These are phyloP conservation scores for Stephanodiscus minutulus DNA, from an alignment of 108 stramenopile genomes.

Conservation along the genomic window DNA sequence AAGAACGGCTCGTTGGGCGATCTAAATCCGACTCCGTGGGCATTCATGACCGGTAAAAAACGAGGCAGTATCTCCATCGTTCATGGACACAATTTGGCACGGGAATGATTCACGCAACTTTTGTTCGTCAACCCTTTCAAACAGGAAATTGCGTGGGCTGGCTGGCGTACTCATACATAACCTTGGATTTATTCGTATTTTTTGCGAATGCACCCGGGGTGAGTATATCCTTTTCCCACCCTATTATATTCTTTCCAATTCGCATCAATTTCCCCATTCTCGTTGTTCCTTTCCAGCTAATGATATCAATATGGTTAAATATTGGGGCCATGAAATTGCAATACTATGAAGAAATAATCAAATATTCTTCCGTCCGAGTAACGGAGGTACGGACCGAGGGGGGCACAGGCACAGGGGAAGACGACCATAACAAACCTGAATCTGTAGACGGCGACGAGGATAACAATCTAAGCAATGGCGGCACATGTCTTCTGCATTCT, in stretches of 20 bases:
- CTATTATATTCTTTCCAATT: not conserved
- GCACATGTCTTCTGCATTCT: not conserved
- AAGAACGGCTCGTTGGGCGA: slow-evolving; percentile 52
- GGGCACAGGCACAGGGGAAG: not conserved
- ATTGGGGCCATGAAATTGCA: slow-evolving; percentile 69
- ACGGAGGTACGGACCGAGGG: not conserved
- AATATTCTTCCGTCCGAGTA: slow-evolving; percentile 22
- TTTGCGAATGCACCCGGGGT: slow-evolving; percentile 70
- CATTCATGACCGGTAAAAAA: slow-evolving; percentile 60
- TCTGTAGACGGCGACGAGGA: slow-evolving; percentile 3
- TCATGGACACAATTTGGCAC: too few relatives aligned
- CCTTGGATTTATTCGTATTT: slow-evolving; percentile 68
- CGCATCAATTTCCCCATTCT: not conserved
- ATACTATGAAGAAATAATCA: slow-evolving; percentile 51
- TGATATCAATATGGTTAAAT: slow-evolving; percentile 66
- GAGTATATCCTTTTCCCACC: not conserved
- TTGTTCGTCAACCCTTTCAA: not conserved
- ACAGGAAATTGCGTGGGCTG: slow-evolving; percentile 69
- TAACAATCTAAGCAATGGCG: not conserved
- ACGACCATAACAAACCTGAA: slow-evolving; percentile 2
- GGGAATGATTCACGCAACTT: not conserved
- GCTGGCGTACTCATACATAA: slow-evolving; percentile 58
- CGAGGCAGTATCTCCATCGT: not conserved
- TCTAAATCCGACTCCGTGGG: slow-evolving; percentile 81
- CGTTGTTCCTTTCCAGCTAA: slow-evolving; percentile 42